Conservation (phyloP, 2,329 filamentous ascomycete genomes). For the Talaromyces atroroseus region DNA sequence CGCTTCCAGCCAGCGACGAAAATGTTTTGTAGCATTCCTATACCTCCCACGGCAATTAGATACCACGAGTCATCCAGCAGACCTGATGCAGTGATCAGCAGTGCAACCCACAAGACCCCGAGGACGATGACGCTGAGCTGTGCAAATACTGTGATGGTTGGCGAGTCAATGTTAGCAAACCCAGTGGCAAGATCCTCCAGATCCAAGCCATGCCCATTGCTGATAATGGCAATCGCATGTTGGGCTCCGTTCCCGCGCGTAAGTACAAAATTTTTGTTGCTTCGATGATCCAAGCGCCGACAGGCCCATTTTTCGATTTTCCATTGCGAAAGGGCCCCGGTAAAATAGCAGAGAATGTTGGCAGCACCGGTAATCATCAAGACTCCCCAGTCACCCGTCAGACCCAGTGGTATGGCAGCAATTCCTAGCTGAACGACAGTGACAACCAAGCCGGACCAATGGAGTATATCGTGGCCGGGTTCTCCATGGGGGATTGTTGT, state of each 20-base stretch:
- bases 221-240: constrained; percentile 37
- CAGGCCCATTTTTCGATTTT: constrained; percentile 41
- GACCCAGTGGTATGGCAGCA: constrained; percentile 28
- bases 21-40: constrained; percentile 41
- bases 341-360: constrained; percentile 31
- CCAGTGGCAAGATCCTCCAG: constrained; percentile 39
- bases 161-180: constrained; percentile 14
- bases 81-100: constrained; percentile 38
- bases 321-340: constrained; percentile 40
- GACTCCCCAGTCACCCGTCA: constrained; percentile 35
- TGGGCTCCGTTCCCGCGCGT: constrained; percentile 39
- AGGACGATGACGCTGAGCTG: constrained; percentile 21
- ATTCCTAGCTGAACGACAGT: constrained; percentile 27
- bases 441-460: constrained; percentile 21
- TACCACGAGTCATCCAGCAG: constrained; percentile 37
- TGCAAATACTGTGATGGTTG: constrained; percentile 14
- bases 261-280: constrained; percentile 28
- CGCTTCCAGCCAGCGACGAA: constrained; percentile 28
- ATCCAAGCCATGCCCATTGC: constrained; percentile 31
- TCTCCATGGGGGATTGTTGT: constrained; percentile 1
- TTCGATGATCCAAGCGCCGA: constrained; percentile 19
- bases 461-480: constrained; percentile 20
- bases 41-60: constrained; percentile 35
- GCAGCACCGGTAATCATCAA: constrained; percentile 37
- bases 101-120: constrained; percentile 34